Evolutionary conservation across 2,329 filamentous ascomycete species (phyloP).

Genomic region (Chaetomium strumarium): DNA sequence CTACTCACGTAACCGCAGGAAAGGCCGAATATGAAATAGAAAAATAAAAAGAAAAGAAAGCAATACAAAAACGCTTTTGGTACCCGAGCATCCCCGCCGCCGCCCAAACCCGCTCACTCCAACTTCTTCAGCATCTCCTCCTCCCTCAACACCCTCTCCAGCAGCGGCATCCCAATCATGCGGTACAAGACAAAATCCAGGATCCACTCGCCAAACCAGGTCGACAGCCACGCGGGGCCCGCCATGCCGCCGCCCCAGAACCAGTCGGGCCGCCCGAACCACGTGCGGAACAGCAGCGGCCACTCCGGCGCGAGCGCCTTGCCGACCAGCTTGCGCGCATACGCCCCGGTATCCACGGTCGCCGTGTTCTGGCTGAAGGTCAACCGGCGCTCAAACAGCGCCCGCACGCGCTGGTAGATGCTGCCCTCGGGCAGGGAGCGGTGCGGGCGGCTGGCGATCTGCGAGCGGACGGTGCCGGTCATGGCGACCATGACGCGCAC

Average conservation of each 20-base stretch:
- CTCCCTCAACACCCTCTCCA: conserved; percentile 28
- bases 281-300: conserved; percentile 29
- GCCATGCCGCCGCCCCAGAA: conserved; percentile 37
- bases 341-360: conserved; percentile 40
- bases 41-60: too few relatives aligned
- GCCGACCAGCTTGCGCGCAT: conserved; percentile 38
- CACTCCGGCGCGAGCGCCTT: conserved; percentile 36
- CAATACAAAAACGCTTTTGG: too few relatives aligned
- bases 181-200: conserved; percentile 31
- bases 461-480: conserved; percentile 48
- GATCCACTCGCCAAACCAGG: conserved; percentile 34
- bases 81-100: too few relatives aligned
- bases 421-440: conserved; percentile 40
- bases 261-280: conserved; percentile 39
- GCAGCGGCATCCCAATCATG: conserved; percentile 28
- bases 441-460: conserved; percentile 40
- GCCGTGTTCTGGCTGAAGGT: conserved; percentile 43
- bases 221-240: conserved; percentile 26
- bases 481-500: conserved; percentile 54
- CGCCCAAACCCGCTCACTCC: conserved; percentile 10
- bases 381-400: conserved; percentile 42
- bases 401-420: conserved; percentile 41
- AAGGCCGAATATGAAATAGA: too few relatives aligned
- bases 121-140: conserved; percentile 25
- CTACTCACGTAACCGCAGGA: too few relatives aligned